Evolutionary conservation across 441 rosid species (phyloP).

Genomic region (Pelargonium fulgidum): DNA sequence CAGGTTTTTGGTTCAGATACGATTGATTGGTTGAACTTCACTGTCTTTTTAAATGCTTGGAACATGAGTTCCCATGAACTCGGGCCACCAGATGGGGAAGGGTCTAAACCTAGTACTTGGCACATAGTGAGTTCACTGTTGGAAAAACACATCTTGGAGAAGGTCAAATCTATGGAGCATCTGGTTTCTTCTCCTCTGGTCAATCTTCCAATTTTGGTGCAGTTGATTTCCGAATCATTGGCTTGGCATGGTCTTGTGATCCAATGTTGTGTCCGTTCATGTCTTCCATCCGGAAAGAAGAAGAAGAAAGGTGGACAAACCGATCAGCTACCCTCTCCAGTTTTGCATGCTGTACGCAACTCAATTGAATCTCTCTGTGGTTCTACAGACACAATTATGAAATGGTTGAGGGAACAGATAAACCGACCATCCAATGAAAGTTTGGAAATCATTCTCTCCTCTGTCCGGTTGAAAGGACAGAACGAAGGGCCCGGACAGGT

Average conservation of each 20-base stretch:
- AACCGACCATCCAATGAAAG: slow-evolving; percentile 48
- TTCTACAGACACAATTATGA: slow-evolving; percentile 47
- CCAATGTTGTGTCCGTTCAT: slow-evolving; percentile 65
- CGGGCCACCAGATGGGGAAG: slow-evolving; percentile 28
- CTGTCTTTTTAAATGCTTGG: slow-evolving; percentile 81
- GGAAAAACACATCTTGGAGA: slow-evolving; percentile 45
- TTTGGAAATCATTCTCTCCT: slow-evolving; percentile 42
- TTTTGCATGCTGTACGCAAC: slow-evolving; percentile 38
- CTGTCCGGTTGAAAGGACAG: slow-evolving; percentile 34
- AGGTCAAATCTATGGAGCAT: slow-evolving; percentile 40
- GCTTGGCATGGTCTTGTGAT: slow-evolving; percentile 82
- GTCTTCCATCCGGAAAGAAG: slow-evolving; percentile 82
- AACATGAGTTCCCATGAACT: slow-evolving; percentile 57
- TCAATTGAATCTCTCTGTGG: slow-evolving; percentile 40
- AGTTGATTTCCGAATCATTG: slow-evolving; percentile 72
- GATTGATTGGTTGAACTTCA: slow-evolving; percentile 80
- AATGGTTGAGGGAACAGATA: slow-evolving; percentile 43
- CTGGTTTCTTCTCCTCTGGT: slow-evolving; percentile 37
- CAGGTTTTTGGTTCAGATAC: slow-evolving; percentile 70
- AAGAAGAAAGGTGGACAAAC: slow-evolving; percentile 66
- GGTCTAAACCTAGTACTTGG: slow-evolving; percentile 37
- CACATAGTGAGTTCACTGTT: slow-evolving; percentile 48
- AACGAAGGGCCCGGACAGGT: slow-evolving; percentile 66
- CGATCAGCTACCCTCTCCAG: slow-evolving; percentile 41
- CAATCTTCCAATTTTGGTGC: slow-evolving; percentile 53